Percentiles rank a stretch among this genome's conserved stretches.
phyloP scores from a whole-genome alignment of 2,329 filamentous ascomycete species.

The Aspergillus fijiensis region DNA sequence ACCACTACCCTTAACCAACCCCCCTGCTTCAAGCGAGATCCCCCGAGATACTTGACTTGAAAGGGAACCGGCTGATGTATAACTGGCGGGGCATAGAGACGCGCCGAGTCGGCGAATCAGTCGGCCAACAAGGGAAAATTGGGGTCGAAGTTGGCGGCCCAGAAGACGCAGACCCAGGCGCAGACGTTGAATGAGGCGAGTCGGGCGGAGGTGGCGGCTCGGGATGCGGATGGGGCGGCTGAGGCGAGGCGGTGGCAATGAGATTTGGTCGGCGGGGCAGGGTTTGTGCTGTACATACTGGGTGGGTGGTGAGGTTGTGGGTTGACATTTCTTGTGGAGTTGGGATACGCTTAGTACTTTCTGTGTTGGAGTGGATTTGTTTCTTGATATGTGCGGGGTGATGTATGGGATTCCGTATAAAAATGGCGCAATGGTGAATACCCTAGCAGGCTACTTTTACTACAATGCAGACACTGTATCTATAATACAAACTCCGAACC shows the following conservation, averaged over 20 bases:
- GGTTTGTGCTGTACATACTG: background rate
- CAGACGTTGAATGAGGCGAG: constrained; percentile 69
- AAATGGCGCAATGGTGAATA: background rate
- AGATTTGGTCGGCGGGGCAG: constrained; percentile 5
- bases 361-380: background rate
- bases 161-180: constrained; percentile 70
- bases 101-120: constrained; percentile 56
- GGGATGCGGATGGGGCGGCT: constrained; percentile 66
- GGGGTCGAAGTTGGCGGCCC: constrained; percentile 66
- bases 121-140: constrained; percentile 62
- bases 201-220: constrained; percentile 61
- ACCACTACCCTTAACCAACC: too few species aligned
- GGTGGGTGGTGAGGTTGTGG: background rate
- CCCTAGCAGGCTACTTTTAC: background rate
- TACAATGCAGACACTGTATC: constrained; percentile 11
- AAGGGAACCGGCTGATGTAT: background rate
- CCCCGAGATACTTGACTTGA: background rate
- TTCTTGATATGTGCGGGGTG: background rate
- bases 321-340: background rate
- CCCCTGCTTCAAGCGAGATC: too few species aligned
- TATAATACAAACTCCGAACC: background rate
- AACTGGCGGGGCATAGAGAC: constrained; percentile 53
- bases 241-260: constrained; percentile 60
- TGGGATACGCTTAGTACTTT: background rate
- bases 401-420: background rate